Base-by-base conservation (phyloP, 208 protist genomes). In the Leishmania tropica region DNA sequence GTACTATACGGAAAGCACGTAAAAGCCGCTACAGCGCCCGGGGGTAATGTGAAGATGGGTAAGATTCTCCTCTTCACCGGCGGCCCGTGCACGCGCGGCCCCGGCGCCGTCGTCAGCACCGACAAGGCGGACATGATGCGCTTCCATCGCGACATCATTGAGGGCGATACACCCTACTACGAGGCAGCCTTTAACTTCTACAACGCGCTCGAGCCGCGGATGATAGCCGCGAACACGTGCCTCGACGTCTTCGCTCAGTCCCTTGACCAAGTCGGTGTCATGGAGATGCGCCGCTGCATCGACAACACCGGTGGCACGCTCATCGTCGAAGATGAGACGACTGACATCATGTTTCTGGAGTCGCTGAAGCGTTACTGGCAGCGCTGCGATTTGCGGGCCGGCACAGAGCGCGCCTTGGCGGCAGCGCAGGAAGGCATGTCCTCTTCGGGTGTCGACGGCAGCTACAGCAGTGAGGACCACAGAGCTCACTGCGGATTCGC, bases 221-320 rank as follows among this genome's bases (percentile, higher is more conserved):
- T 99, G 31, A 94, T 92, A 24, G 76, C 77, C n/a, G 93, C 94
- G 31, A 95, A 99, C 53, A 96, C 98, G 85, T 92, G 90, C 24
- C 88, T 99, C 19, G 99, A 99, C 85, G 93, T 99, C 28, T 99
- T 99, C 78, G 95, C 97, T 2, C 95, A 99, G 87, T 96, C 97
- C 13, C 90, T 99, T 37, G 99, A 99, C 86, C 99, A 99, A 87
- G 87, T 96, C 4, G 99, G 99, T 13, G 88, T 99, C 53, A 88
- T 97, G 77, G 99, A 99, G 92, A 99, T 99, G 96, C 92, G 93
- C 28, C 58, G 90, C 79, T 97, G 92, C 79, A 91, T 97, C 48
- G 89, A 97, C 83, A 86, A 90, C 83, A 98, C 98, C n/a, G 97
- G 98, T 45, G 99, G 98, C 45, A 90, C 94, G 7, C 88, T 99